phyloP scores from a whole-genome alignment of 106 monocot genomes.

The Apostasia ramifera region DNA sequence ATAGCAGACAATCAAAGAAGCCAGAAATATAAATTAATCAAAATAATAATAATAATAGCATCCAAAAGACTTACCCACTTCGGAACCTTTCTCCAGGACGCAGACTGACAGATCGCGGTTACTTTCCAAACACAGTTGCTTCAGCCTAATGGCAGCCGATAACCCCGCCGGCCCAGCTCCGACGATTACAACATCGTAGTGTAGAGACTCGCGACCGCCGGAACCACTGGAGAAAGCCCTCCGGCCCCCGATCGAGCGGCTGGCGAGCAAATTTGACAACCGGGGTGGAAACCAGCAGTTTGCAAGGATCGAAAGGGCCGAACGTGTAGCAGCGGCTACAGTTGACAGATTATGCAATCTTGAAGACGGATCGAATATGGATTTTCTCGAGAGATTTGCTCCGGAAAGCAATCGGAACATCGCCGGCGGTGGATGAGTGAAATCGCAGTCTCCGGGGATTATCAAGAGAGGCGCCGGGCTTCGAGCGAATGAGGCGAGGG shows the following conservation, averaged over 20 bases:
- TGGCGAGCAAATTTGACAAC: neutral
- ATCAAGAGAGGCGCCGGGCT: no score
- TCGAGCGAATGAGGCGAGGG: no score
- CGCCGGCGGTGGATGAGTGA: neutral
- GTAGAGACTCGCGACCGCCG: conserved; percentile 41
- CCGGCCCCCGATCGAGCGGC: neutral
- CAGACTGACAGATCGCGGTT: conserved; percentile 69
- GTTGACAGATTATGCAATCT: neutral
- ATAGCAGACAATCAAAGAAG: no score
- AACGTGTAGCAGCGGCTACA: neutral
- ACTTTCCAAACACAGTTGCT: conserved; percentile 72
- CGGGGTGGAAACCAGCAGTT: neutral
- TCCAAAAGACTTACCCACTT: conserved; percentile 55
- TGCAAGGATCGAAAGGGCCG: neutral
- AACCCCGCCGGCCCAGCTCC: conserved; percentile 81
- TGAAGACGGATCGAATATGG: neutral
- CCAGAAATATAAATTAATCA: neutral
- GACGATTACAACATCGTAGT: conserved; percentile 84
- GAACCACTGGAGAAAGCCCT: conserved; percentile 34
- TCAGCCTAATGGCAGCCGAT: conserved; percentile 80
- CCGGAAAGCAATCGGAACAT: conserved; percentile 3
- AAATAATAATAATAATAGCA: neutral
- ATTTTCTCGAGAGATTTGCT: neutral
- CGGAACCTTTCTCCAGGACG: conserved; percentile 84
- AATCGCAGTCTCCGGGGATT: no score